Base-by-base conservation (phyloP, 1,139 yeast genomes). In the Meyerozyma guilliermondii region DNA sequence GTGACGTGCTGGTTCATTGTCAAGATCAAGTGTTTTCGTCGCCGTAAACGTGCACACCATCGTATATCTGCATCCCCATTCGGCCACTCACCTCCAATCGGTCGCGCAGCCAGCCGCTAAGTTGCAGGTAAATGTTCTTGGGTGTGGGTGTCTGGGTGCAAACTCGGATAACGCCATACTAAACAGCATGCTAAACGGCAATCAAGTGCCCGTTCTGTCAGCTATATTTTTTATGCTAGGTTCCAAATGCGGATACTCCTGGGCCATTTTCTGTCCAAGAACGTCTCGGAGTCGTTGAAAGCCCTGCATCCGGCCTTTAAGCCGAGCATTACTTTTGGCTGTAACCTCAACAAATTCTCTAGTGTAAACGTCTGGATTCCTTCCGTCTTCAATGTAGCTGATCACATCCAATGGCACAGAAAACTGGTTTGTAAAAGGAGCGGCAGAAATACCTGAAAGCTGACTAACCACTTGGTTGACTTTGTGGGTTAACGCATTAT, bases 291-390 rank as follows among this genome's bases (percentile, higher is more conserved):
- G 65, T 43, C 72, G 71, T 22, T 61, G 69, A 55, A 83, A 74
- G 0, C 84, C 89, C 36, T 66, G 55, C 74, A 82, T 81, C 60
- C 87, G 87, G 8, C 97, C 98, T 58, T 89, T 80, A 46, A 92
- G 71, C 50, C 84, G 79, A 55, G 95, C 97, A 60, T 92, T 92
- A 46, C 89, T 83, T 53, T 87, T 83, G 24, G 91, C 83, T 17
- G 92, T 85, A 36, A 92, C 87, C 60, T 92, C 98, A 9, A 91
- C 88, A 64, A 92, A 92, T 63, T 94, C 98, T 58, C 98, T 75
- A 0, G 98, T 89, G 62, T 92, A 92, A 39, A 92, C 91, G 58
- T 92, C 98, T 0, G 99, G 98, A 58, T 92, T 92, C 51, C 98
- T 72, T 2, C 98, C 98, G 55, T 89, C 95, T 58, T 92, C 98